Conservation (phyloP, 768 basidiomycete species). For the Paxillus involutus region DNA sequence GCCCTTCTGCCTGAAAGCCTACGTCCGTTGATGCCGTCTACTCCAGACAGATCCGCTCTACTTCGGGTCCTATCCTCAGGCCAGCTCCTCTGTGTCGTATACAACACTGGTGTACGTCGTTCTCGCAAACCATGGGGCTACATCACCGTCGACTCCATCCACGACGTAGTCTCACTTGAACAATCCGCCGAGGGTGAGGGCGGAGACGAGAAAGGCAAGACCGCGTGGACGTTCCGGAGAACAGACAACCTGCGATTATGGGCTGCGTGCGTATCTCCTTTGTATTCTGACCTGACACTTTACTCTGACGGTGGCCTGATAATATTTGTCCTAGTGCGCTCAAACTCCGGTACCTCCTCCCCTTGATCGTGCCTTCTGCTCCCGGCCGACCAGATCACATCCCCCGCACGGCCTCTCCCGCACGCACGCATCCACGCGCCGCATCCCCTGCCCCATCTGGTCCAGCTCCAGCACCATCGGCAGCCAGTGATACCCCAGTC, state of each 20-base stretch:
- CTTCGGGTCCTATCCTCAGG: slow-evolving; percentile 68
- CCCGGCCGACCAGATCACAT: slow-evolving; percentile 28
- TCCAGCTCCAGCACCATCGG: not conserved
- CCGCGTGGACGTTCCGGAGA: slow-evolving; percentile 81
- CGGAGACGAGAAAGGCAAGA: slow-evolving; percentile 46
- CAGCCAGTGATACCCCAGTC: slow-evolving; percentile 17
- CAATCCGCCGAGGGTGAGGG: slow-evolving; percentile 36
- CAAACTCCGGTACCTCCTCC: slow-evolving; percentile 78
- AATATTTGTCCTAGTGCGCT: slow-evolving; percentile 53
- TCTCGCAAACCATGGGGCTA: slow-evolving; percentile 89
- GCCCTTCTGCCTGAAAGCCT: slow-evolving; percentile 60
- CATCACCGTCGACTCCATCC: slow-evolving; percentile 73
- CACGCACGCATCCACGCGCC: slow-evolving; percentile 15
- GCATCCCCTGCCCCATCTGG: slow-evolving; percentile 21
- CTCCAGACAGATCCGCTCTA: slow-evolving; percentile 38
- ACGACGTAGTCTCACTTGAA: slow-evolving; percentile 75
- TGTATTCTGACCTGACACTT: no score
- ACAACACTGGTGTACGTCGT: slow-evolving; percentile 77
- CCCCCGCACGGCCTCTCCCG: slow-evolving; percentile 23
- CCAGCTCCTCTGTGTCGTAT: slow-evolving; percentile 75
- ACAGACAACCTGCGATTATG: slow-evolving; percentile 85
- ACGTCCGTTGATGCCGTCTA: slow-evolving; percentile 37
- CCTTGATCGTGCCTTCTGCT: slow-evolving; percentile 56
- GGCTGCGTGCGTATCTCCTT: slow-evolving; percentile 63
- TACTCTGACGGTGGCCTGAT: not conserved